Evolutionary conservation across 140 eudicot genomes (phyloP), one percentile per base, ranked within the genome.

Genomic region (Oenanthe javanica): DNA sequence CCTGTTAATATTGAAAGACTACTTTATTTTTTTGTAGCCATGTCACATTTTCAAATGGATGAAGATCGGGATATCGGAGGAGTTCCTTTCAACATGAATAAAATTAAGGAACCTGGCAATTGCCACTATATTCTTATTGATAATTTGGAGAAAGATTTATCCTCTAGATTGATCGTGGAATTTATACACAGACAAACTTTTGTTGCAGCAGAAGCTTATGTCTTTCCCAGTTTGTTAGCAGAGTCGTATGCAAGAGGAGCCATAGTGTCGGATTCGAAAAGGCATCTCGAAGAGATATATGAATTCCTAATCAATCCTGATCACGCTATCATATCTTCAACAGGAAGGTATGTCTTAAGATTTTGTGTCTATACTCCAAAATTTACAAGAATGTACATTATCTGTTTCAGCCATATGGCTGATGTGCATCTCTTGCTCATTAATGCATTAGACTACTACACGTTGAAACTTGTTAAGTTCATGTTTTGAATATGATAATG

Each of bases 41-140:
- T 64, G 46, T 52, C 50, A 64, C 38, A 43, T 66, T 71, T 36
- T 12, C 63, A 74, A 42, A 82, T 36, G 13, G 85, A 81, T 79
- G 82, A 87, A 7, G 93, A 92, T 72, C 82, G n/a, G 82, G 97
- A 92, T 74, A 6, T 90, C 46, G 97, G 92, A 51, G 92, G 92
- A 11, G 79, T 55, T 54, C 75, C 45, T 80, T 48, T 55, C 48
- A 64, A 50, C 13, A 9, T 69, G 66, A 74, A 64, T 61, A 77
- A n/a, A 61, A 54, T 43, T 19, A 81, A 76, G 79, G 66, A 74
- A 76, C 51, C 79, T 57, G 85, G 79, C 9, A 25, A 70, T 74
- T 82, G 77, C 51, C 80, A 89, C 82, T 85, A 85, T 64, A 40
- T 91, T 19, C 51, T 93, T 1, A 82, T 93, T 57, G 89, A 89